These are phyloP conservation scores for Papiliotrema terrestris DNA, from an alignment of 1,284 basidiomycete genomes.

Conservation along the genomic window DNA sequence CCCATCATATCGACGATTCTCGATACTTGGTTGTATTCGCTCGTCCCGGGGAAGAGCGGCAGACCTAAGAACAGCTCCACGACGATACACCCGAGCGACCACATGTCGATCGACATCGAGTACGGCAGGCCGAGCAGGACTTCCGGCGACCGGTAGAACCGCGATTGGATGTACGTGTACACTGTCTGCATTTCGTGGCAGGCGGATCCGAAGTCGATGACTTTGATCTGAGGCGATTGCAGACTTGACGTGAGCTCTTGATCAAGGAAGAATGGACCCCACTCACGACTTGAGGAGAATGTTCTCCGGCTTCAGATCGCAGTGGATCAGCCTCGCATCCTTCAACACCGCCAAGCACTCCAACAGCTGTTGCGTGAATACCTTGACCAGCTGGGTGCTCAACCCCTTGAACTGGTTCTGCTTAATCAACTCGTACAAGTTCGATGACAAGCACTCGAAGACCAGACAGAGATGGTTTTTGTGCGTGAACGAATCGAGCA, in stretches of 20 bases:
- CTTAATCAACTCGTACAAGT: constrained; percentile 99
- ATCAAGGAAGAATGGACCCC: constrained; percentile 1
- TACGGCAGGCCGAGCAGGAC: constrained; percentile 94
- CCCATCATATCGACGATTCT: constrained; percentile 98
- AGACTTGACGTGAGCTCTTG: constrained; percentile 56
- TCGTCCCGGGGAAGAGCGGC: constrained; percentile 95
- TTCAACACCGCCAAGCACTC: constrained; percentile 91
- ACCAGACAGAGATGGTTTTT: constrained; percentile 94
- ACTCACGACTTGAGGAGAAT: constrained; percentile 88
- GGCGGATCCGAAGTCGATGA: constrained; percentile 98
- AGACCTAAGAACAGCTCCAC: constrained; percentile 96
- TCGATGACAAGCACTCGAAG: constrained; percentile 94
- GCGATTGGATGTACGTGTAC: constrained; percentile 98
- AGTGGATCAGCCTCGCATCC: constrained; percentile 93
- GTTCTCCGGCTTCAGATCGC: constrained; percentile 96
- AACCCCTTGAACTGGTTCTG: constrained; percentile 99
- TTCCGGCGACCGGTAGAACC: constrained; percentile 98
- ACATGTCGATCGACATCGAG: constrained; percentile 92
- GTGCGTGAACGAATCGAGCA: constrained; percentile 96
- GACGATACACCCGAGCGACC: constrained; percentile 99
- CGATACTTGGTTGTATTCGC: constrained; percentile 97
- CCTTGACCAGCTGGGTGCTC: constrained; percentile 93
- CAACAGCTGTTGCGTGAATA: constrained; percentile 92
- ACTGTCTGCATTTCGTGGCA: constrained; percentile 98
- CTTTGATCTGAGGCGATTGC: constrained; percentile 97